Evolutionary conservation across 176 grass and related monocot species (phyloP), one percentile per base, ranked within the genome.

Genomic region (Canna indica): DNA sequence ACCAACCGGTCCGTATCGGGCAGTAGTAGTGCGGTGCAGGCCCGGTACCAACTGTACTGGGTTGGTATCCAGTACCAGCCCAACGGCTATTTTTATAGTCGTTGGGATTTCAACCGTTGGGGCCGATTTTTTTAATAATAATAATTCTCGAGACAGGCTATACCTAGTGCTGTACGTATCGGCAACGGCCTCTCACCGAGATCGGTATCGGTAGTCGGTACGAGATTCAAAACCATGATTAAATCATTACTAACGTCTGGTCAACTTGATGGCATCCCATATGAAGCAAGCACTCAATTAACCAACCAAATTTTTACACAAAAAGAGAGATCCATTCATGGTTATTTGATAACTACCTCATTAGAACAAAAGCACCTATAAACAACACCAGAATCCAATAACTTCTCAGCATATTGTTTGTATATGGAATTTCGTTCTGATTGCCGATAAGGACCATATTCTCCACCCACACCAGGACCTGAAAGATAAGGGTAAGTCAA

Each of bases 291-390:
- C 24, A 38, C 29, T 5, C 29, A 58, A 2, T 62, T 39, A 33
- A 41, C 35, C 35, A 66, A 13, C 22, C 8, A 66, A n/a, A n/a
- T 33, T 39, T 8, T 12, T 3, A 17, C 25, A 14, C 1, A 17
- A 5, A 33, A 14, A 62, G 10, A 62, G 59, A 62, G 28, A 32
- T 16, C 27, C 12, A 62, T 33, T 32, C 30, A 17, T 62, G 27
- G 17, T 0, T 32, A 18, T 32, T 62, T 35, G 31, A 27, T 62
- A 81, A 32, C 39, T 74, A 97, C 93, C 84, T 91, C 86, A 4
- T 38, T 99, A 16, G 94, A 90, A 77, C 94, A 99, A 42, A 99
- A 99, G 76, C 94, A 99, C 7, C 76, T 83, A 17, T 99, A 99
- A 85, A 93, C 94, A 39, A 89, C 77, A 62, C 86, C 89, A 56